Conservation (phyloP, 2,329 filamentous ascomycete genomes). For the Ambrosiella cleistominuta region DNA sequence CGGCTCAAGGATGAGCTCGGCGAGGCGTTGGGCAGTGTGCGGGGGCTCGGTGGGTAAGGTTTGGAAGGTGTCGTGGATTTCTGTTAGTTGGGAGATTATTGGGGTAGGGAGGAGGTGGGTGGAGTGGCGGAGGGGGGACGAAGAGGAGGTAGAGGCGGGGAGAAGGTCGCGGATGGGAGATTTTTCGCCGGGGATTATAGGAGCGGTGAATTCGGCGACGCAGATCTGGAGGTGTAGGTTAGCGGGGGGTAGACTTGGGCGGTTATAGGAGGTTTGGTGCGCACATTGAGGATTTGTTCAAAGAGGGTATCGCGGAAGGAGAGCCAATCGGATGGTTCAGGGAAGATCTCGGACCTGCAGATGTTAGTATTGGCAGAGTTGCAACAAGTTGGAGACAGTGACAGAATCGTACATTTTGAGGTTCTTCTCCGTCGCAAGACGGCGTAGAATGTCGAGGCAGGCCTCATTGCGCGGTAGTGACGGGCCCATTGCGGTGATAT, state of each 20-base stretch:
- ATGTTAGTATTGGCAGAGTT: not conserved
- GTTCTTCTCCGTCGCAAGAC: not conserved
- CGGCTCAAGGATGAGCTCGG: slow-evolving; percentile 67
- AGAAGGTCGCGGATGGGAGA: slow-evolving; percentile 7
- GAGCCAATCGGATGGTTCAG: slow-evolving; percentile 2
- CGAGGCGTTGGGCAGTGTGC: slow-evolving; percentile 80
- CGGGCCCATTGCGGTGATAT: not conserved
- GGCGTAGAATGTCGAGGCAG: not conserved
- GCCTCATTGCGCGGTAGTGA: not conserved
- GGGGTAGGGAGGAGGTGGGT: slow-evolving; percentile 41
- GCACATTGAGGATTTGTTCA: slow-evolving; percentile 9
- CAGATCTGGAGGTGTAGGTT: slow-evolving; percentile 2
- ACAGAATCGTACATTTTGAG: not conserved
- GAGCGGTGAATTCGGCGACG: slow-evolving; percentile 5
- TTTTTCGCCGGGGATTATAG: slow-evolving; percentile 8
- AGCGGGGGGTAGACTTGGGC: not conserved
- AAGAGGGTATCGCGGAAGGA: slow-evolving; percentile 10
- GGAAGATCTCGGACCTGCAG: slow-evolving; percentile 1
- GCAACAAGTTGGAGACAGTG: not conserved
- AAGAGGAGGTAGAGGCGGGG: slow-evolving; percentile 16
- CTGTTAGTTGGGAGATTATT: slow-evolving; percentile 42
- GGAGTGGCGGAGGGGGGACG: slow-evolving; percentile 15
- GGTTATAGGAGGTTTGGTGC: not conserved
- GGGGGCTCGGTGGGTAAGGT: slow-evolving; percentile 63
- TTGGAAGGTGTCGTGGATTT: slow-evolving; percentile 43